Percentiles rank a stretch among this genome's conserved stretches.
Evolutionary conservation across 2,329 filamentous ascomycete species (phyloP).

Genomic region (Pseudogymnoascus sp.): DNA sequence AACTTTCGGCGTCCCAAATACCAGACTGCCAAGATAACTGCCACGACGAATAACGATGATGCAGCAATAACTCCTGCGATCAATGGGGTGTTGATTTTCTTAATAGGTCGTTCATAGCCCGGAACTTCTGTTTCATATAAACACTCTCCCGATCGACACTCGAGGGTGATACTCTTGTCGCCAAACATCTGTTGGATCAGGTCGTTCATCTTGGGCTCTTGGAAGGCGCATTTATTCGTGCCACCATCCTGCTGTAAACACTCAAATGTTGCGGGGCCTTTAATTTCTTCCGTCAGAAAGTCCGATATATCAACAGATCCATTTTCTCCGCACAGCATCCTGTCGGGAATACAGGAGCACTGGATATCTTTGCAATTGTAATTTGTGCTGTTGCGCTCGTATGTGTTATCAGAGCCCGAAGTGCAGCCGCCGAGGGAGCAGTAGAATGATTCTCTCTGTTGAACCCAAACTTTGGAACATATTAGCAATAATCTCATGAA

Average conservation of each 20-base stretch:
- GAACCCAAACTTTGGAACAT: constrained; percentile 71
- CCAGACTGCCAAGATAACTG: constrained; percentile 75
- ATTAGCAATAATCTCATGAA: constrained; percentile 17
- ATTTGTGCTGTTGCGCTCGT: constrained; percentile 67
- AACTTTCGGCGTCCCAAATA: constrained; percentile 72
- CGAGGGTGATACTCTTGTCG: constrained; percentile 77
- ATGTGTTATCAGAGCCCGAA: constrained; percentile 60
- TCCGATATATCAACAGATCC: constrained; percentile 89
- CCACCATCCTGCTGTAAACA: constrained; percentile 60
- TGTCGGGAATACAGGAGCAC: constrained; percentile 80
- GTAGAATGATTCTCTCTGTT: constrained; percentile 90
- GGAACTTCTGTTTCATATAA: constrained; percentile 88
- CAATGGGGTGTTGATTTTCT: constrained; percentile 92
- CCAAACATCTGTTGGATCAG: constrained; percentile 85
- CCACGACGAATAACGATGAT: constrained; percentile 80
- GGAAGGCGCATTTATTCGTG: constrained; percentile 66
- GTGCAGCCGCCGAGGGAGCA: constrained; percentile 78
- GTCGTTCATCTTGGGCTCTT: constrained; percentile 86
- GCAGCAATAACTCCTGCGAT: constrained; percentile 90
- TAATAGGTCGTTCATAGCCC: constrained; percentile 79
- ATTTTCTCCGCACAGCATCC: constrained; percentile 88
- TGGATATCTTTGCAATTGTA: constrained; percentile 80
- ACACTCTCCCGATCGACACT: constrained; percentile 83
- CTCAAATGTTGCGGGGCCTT: constrained; percentile 78
- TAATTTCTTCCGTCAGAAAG: constrained; percentile 74